Evolutionary conservation across 371 early-diverging fungal species (phyloP).

Genomic region (Globomyces sp.): DNA sequence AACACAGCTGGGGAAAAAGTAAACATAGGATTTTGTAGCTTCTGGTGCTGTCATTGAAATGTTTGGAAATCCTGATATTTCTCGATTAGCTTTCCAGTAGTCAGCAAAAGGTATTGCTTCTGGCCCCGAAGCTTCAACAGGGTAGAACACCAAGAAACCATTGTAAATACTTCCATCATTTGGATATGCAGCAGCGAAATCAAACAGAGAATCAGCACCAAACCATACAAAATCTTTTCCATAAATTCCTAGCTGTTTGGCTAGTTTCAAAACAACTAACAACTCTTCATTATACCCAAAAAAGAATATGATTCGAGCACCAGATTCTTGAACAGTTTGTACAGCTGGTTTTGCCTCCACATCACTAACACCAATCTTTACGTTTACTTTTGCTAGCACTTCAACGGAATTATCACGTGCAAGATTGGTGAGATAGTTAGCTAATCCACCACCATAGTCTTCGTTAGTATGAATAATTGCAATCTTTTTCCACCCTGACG

Average conservation of each 20-base stretch:
- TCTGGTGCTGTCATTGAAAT: not conserved
- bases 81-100: slow-evolving; percentile 9
- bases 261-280: not conserved
- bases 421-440: not conserved
- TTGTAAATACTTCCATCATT: not conserved
- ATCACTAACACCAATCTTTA: not conserved
- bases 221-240: not conserved
- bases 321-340: not conserved
- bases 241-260: not conserved
- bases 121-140: not conserved
- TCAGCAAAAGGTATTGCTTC: not conserved
- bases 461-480: slow-evolving; percentile 5
- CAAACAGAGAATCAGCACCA: not conserved
- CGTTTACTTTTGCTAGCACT: not conserved
- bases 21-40: not conserved
- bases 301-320: not conserved
- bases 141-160: not conserved
- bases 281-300: slow-evolving; percentile 1
- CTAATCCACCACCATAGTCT: slow-evolving; percentile 5
- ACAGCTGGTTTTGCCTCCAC: not conserved
- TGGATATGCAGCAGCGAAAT: not conserved
- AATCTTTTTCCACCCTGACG: slow-evolving; percentile 3
- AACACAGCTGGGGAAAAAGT: slow-evolving; percentile 8
- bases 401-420: not conserved
- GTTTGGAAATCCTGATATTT: not conserved